These are phyloP conservation scores for Didymella segeticola DNA, from an alignment of 2,329 filamentous ascomycete species.

Conservation along the genomic window DNA sequence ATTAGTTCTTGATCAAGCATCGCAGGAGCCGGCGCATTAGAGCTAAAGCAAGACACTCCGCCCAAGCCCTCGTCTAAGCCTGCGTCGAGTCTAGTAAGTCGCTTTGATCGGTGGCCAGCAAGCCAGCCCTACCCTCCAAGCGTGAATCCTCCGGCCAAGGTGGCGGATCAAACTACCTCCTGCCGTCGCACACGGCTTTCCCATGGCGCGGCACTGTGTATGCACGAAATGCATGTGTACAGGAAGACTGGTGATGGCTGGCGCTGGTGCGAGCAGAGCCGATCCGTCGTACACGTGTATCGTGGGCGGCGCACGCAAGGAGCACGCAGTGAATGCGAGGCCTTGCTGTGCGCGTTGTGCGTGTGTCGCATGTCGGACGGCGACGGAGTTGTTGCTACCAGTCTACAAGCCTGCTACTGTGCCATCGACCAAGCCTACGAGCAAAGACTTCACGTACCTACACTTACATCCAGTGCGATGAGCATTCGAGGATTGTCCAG, in stretches of 20 bases:
- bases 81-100: constrained; percentile 10
- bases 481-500: background rate
- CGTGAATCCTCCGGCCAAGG: constrained; percentile 31
- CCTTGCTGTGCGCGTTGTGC: constrained; percentile 15
- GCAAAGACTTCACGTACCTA: too few species aligned
- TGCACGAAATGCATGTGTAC: constrained; percentile 30
- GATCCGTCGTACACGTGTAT: constrained; percentile 22
- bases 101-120: constrained; percentile 9
- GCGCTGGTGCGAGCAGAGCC: constrained; percentile 20
- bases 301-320: constrained; percentile 15
- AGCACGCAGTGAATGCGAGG: constrained; percentile 8
- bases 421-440: constrained; percentile 5
- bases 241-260: constrained; percentile 13
- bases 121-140: constrained; percentile 12
- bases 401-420: constrained; percentile 15
- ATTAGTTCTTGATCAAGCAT: constrained; percentile 12
- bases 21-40: constrained; percentile 15
- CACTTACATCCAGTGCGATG: background rate
- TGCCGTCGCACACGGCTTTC: constrained; percentile 27
- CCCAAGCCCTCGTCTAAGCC: constrained; percentile 8
- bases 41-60: constrained; percentile 13
- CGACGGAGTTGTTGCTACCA: constrained; percentile 3
- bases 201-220: constrained; percentile 27
- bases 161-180: constrained; percentile 32
- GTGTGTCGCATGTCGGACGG: constrained; percentile 15